These are phyloP conservation scores for Cytospora paraplurivora DNA, from an alignment of 2,329 filamentous ascomycete genomes.

Conservation along the genomic window DNA sequence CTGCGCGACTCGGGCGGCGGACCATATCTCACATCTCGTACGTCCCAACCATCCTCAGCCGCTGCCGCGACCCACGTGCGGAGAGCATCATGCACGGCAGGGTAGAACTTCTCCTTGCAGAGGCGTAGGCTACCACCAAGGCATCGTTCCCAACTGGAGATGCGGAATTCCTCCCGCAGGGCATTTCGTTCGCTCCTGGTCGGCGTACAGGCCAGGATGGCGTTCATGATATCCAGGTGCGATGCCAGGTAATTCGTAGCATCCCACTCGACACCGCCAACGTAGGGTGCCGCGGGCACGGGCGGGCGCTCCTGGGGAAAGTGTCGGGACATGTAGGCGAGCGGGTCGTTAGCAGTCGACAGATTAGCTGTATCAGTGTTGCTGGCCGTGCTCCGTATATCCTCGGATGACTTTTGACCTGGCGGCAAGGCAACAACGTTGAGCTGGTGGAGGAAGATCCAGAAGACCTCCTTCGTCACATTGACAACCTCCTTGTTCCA, in stretches of 20 bases:
- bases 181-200: conserved; percentile 70
- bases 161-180: conserved; percentile 74
- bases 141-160: conserved; percentile 88
- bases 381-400: conserved; percentile 31
- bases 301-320: conserved; percentile 87
- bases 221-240: conserved; percentile 91
- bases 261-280: conserved; percentile 98
- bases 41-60: conserved; percentile 84
- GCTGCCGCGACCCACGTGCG: conserved; percentile 90
- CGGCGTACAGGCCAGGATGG: conserved; percentile 79
- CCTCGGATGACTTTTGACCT: conserved; percentile 36
- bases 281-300: conserved; percentile 91
- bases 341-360: conserved; percentile 40
- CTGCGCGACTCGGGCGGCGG: conserved; percentile 48
- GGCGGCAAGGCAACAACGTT: conserved; percentile 76
- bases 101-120: conserved; percentile 98
- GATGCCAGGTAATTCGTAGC: conserved; percentile 94
- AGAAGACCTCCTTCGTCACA: conserved; percentile 97
- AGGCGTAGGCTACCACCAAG: conserved; percentile 83
- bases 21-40: conserved; percentile 77
- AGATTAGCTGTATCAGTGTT: conserved; percentile 13
- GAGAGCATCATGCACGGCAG: conserved; percentile 83
- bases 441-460: conserved; percentile 95
- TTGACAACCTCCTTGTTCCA: conserved; percentile 93
- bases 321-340: conserved; percentile 65